Base-by-base conservation (phyloP, 345 rosid species). In the Linum tenue region DNA sequence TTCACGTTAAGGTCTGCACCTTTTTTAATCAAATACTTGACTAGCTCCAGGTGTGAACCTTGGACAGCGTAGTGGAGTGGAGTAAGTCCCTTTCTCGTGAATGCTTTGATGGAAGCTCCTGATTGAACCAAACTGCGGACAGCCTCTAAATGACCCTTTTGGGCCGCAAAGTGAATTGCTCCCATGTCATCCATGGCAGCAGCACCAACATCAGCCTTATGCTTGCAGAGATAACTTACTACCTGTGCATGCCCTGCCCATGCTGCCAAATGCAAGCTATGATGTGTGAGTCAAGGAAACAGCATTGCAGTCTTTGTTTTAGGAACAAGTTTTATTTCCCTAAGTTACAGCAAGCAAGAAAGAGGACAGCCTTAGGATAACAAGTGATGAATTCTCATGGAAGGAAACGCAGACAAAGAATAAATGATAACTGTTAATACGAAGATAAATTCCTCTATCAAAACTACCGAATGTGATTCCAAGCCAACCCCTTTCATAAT, bases 181-280 rank as follows among this genome's bases (percentile, higher is more conserved):
- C 96, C 91, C 97, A 91, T 91, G 75, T 94, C 95, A 70, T 94
- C 99, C 78, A 91, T 83, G 37, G 99, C 97, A 59, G 96, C 91
- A 63, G 99, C 97, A 38, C 97, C 91, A 16, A 81, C 89, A 82
- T 94, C 99, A 0, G 99, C 99, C 71, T 89, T 94, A 51, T 87
- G 75, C 75, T 88, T 83, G 87, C 97, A 91, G 64, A 94, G 85
- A 72, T 84, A 87, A 74, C 75, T 80, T 48, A 84, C 92, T 14
- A 84, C 90, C 77, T 83, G 80, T 39, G 79, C 73, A 56, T 91
- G 87, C 11, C 99, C 97, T 50, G 97, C 79, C 97, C 99, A 91
- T 70, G 99, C 96, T 70, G 97, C 99, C 62, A 94, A 79, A 75
- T 91, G 97, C 67, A 94, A 78, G 73, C 96, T 92, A 71, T 62